Evolutionary conservation across 352 stramenopile species (phyloP).

Genomic region (Phytophthora megakarya): DNA sequence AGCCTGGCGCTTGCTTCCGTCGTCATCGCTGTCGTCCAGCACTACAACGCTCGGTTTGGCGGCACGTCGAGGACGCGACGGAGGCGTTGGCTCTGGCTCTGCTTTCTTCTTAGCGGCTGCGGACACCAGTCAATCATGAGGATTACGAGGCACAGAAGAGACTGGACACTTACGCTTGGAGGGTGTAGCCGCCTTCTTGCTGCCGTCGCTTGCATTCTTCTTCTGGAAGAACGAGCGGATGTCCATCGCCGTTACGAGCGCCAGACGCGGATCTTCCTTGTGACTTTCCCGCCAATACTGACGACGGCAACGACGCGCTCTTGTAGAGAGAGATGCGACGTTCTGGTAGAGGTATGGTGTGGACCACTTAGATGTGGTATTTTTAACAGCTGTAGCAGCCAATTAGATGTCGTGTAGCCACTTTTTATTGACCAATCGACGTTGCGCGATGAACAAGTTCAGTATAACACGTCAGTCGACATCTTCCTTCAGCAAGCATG

Average conservation of each 20-base stretch:
- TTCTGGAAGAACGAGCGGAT: slow-evolving; percentile 87
- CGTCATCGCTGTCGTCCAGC: slow-evolving; percentile 61
- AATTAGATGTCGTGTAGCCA: slow-evolving; percentile 1
- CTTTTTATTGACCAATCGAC: neutral
- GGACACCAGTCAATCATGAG: slow-evolving; percentile 8
- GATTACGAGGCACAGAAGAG: neutral
- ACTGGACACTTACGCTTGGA: slow-evolving; percentile 32
- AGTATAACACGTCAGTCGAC: slow-evolving; percentile 16
- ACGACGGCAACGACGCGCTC: slow-evolving; percentile 1
- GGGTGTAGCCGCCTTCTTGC: slow-evolving; percentile 33
- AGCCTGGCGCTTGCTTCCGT: slow-evolving; percentile 28
- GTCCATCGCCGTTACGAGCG: slow-evolving; percentile 52
- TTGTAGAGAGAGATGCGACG: slow-evolving; percentile 20
- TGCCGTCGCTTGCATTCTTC: slow-evolving; percentile 30
- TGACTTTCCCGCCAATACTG: slow-evolving; percentile 38
- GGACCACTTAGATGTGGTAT: slow-evolving; percentile 1
- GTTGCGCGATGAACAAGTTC: neutral
- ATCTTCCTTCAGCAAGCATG: slow-evolving; percentile 16
- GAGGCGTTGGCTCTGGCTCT: slow-evolving; percentile 41
- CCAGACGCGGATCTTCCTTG: slow-evolving; percentile 26
- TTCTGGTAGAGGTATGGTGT: slow-evolving; percentile 19
- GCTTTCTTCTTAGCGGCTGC: slow-evolving; percentile 28
- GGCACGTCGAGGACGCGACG: slow-evolving; percentile 23
- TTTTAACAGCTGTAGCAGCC: neutral
- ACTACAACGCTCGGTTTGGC: slow-evolving; percentile 57